phyloP scores from a whole-genome alignment of 148 eudicot species.

The Amaranthus cruentus region DNA sequence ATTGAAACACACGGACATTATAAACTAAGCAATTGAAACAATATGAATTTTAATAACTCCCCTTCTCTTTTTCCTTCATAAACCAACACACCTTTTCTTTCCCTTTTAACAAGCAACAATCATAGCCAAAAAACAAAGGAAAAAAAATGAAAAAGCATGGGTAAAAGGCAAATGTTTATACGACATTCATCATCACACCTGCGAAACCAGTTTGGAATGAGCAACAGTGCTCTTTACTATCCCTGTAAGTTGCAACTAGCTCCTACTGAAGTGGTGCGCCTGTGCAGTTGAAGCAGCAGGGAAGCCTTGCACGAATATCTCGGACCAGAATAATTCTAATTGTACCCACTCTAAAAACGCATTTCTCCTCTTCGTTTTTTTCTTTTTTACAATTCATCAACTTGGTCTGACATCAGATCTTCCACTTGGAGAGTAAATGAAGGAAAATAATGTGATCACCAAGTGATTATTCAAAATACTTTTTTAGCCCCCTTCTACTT shows the following conservation, averaged over 20 bases:
- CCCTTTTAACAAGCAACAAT: background rate
- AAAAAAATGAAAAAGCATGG: constrained; percentile 13
- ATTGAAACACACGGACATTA: background rate
- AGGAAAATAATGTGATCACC: background rate
- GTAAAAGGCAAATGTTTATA: constrained; percentile 17
- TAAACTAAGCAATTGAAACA: background rate
- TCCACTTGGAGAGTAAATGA: background rate
- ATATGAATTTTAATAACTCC: background rate
- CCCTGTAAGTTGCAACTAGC: constrained; percentile 20
- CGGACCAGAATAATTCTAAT: constrained; percentile 11
- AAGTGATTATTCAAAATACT: constrained; percentile 1
- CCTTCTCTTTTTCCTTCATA: constrained; percentile 1
- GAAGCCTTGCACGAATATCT: constrained; percentile 14
- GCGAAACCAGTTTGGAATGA: constrained; percentile 13
- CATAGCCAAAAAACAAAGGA: background rate
- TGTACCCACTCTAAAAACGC: constrained; percentile 15
- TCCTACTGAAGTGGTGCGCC: constrained; percentile 20
- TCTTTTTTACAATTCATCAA: constrained; percentile 8
- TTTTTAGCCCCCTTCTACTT: constrained; percentile 17
- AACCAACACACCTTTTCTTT: background rate
- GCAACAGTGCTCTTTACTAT: constrained; percentile 25
- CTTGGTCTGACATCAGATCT: constrained; percentile 2
- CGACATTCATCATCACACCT: constrained; percentile 33
- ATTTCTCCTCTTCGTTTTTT: too few species aligned
- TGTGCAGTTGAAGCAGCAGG: constrained; percentile 18